Evolutionary conservation across 2,329 filamentous ascomycete genomes (phyloP), one percentile per base, ranked within the genome.

Genomic region (Fusarium luffae): DNA sequence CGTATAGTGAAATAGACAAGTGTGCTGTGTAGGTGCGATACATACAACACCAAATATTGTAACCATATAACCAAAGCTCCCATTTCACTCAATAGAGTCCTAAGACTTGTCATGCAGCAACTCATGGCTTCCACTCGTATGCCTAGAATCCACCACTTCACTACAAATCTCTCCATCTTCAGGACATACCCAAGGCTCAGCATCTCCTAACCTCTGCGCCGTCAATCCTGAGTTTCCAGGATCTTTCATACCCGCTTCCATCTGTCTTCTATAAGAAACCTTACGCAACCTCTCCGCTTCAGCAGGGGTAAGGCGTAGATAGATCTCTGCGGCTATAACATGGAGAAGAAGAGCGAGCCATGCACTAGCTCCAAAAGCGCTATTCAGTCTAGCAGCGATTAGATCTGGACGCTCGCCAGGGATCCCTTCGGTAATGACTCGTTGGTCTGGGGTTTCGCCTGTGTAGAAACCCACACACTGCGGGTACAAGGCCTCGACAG

Each of bases 281-380:
- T 82, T 79, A 13, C 87, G 81, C 48, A 90, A 76, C 8, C 88
- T 79, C 46, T 88, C 80, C 2, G 79, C 78, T 70, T 90, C 88
- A 14, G 75, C 80, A 0, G 87, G 85, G 0, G 88, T 90, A 21
- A 88, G 74, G 4, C 75, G 78, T 23, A 89, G 76, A 78, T 89
- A 69, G 2, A 85, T 40, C 73, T 88, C 85, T 1, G 84, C 78
- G 0, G 81, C 82, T 21, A 86, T 51, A 12, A 78, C 79, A 68
- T 90, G 88, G 2, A 90, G 51, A 0, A 81, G 66, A 4, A 89
- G 69, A 0, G 85, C 82, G 8, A 90, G 56, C 85, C 86, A 90
- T 2, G 84, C 58, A 0, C 84, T 82, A 70, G 84, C 81, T 5
- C 85, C 87, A 63, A 89, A 90, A 2, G 73, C 77, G 2, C 84